A percentile compares a stretch with the other conserved stretches of the same genome.
Evolutionary conservation across 2,329 filamentous ascomycete species (phyloP).

Genomic region (Cercospora beticola): DNA sequence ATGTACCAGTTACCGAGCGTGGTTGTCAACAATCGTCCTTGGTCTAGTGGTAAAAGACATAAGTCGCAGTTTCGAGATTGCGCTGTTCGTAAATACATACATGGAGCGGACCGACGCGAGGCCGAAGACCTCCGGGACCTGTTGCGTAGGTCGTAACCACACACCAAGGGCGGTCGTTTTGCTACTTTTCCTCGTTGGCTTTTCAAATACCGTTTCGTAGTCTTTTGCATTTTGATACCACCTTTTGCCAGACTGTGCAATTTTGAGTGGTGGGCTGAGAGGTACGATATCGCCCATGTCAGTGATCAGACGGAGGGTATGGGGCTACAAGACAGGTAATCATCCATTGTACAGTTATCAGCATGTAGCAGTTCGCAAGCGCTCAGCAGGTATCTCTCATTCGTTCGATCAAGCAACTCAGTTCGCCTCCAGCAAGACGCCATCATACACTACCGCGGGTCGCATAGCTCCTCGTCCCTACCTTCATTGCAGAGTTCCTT

Average conservation of each 20-base stretch:
- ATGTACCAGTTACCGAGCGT: not conserved
- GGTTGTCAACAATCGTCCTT: not conserved
- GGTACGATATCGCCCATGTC: no score
- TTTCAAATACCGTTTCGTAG: no score
- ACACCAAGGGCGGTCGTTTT: no score
- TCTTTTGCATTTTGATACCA: not conserved
- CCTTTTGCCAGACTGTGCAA: not conserved
- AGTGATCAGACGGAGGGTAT: not conserved
- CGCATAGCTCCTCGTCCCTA: not conserved
- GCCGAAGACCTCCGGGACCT: no score
- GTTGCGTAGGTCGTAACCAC: no score
- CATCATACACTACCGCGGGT: not conserved
- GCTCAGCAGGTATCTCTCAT: not conserved
- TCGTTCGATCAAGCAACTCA: not conserved
- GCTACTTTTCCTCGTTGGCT: no score
- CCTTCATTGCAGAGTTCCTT: not conserved
- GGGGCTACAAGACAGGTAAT: not conserved
- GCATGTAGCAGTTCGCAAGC: not conserved
- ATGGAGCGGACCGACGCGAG: no score
- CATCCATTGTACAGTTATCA: not conserved
- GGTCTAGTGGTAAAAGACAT: not conserved
- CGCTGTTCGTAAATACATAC: no score
- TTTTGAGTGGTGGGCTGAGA: not conserved
- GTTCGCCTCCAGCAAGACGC: not conserved
- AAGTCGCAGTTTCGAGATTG: not conserved